Conservation (phyloP, 768 basidiomycete species). For the Tricholoma hemisulphureum region DNA sequence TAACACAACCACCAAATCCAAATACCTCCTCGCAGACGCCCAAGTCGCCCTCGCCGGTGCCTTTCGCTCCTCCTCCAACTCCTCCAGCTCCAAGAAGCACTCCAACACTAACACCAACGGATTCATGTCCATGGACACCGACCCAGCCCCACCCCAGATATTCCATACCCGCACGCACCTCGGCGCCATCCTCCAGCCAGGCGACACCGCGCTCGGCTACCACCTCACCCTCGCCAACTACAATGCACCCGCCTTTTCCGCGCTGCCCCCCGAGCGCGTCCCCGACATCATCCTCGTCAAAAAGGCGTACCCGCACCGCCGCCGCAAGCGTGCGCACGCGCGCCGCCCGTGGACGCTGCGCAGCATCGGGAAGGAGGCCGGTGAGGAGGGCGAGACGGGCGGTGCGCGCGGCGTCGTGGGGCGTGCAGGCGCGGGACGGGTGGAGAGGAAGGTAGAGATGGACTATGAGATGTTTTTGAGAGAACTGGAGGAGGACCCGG, state of each 20-base stretch:
- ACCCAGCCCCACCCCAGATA: constrained; percentile 64
- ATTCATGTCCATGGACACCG: constrained; percentile 62
- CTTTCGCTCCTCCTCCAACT: constrained; percentile 74
- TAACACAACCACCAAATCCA: constrained; percentile 51
- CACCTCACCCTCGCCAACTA: constrained; percentile 87
- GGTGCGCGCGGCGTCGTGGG: constrained; percentile 84
- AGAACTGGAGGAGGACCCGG: constrained; percentile 92
- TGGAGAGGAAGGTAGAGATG: constrained; percentile 88
- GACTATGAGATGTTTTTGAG: constrained; percentile 96
- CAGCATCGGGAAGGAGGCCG: constrained; percentile 90
- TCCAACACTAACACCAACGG: constrained; percentile 44
- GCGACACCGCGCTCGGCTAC: constrained; percentile 91
- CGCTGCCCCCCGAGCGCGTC: constrained; percentile 60
- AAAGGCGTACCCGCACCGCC: constrained; percentile 90
- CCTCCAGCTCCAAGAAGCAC: constrained; percentile 29
- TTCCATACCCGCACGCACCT: constrained; percentile 97
- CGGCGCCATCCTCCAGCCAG: constrained; percentile 87
- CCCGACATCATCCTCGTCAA: constrained; percentile 93
- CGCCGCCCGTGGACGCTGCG: constrained; percentile 84
- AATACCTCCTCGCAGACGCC: constrained; percentile 75
- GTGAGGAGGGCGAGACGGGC: constrained; percentile 80
- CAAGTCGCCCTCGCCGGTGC: constrained; percentile 87
- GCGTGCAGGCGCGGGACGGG: constrained; percentile 83
- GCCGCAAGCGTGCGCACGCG: constrained; percentile 69
- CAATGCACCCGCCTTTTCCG: constrained; percentile 85